phyloP scores from a whole-genome alignment of 345 rosid species.

The Aquilaria sinensis region DNA sequence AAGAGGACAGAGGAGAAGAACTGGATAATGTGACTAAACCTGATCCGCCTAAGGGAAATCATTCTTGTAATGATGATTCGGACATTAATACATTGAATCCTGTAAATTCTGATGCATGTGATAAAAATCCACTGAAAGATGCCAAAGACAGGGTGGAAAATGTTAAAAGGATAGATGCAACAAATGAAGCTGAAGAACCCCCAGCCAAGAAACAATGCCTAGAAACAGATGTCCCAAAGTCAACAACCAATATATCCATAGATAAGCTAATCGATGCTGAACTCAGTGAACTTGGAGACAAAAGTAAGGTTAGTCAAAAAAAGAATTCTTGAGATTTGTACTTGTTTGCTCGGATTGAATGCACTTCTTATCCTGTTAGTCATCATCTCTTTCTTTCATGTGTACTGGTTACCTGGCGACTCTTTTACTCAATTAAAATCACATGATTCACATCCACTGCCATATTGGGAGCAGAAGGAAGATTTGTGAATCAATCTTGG shows the following conservation, averaged over 20 bases:
- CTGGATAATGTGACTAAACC: constrained; percentile 23
- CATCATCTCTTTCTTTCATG: too few species aligned
- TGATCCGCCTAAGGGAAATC: constrained; percentile 15
- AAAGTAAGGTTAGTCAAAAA: constrained; percentile 57
- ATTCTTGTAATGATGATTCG: constrained; percentile 22
- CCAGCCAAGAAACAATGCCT: constrained; percentile 60
- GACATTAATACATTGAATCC: constrained; percentile 23
- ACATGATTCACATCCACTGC: too few species aligned
- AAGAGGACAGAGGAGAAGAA: constrained; percentile 23
- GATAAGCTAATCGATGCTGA: constrained; percentile 95
- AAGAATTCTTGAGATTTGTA: constrained; percentile 4
- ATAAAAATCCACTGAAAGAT: constrained; percentile 21
- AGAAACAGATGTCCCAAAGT: constrained; percentile 33
- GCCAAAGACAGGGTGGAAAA: constrained; percentile 23
- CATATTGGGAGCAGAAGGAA: too few species aligned
- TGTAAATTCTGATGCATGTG: constrained; percentile 19
- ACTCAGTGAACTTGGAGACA: constrained; percentile 84
- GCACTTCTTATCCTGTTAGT: too few species aligned
- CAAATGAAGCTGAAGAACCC: constrained; percentile 41
- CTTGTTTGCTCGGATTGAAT: neutral
- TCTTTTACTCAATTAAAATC: too few species aligned
- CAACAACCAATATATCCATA: constrained; percentile 41
- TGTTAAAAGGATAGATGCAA: constrained; percentile 19
- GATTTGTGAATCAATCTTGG: too few species aligned
- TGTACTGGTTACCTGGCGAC: too few species aligned